Evolutionary conservation across 2,329 filamentous ascomycete species (phyloP).

Genomic region (Ceratocystis huliohia): DNA sequence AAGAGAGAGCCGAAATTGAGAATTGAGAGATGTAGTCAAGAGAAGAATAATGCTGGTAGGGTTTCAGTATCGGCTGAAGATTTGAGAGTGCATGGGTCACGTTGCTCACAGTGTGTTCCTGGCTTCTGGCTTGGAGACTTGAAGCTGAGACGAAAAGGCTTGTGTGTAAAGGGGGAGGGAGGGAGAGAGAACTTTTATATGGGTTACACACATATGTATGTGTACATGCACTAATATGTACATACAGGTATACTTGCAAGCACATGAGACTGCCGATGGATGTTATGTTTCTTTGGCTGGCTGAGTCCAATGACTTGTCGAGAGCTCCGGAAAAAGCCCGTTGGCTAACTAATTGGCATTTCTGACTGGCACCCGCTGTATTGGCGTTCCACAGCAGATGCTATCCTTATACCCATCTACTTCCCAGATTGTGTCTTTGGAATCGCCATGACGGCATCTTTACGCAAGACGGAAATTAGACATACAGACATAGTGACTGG

Average conservation of each 20-base stretch:
- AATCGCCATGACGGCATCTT: background rate
- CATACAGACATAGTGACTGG: background rate
- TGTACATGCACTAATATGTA: background rate
- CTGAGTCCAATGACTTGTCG: too few species aligned
- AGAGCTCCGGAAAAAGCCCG: too few species aligned
- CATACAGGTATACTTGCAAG: too few species aligned
- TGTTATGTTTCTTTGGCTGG: background rate
- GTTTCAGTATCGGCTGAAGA: conserved; percentile 1
- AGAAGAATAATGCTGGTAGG: background rate
- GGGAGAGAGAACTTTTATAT: background rate
- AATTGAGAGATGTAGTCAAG: background rate
- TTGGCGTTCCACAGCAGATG: too few species aligned
- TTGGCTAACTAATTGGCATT: too few species aligned
- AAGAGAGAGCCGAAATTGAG: background rate
- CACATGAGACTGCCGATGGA: too few species aligned
- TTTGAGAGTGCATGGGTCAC: background rate
- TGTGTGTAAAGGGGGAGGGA: background rate
- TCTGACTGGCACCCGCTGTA: too few species aligned
- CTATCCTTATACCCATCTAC: too few species aligned
- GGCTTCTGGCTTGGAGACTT: background rate
- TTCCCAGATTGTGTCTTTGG: too few species aligned
- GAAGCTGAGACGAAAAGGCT: background rate
- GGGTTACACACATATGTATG: background rate
- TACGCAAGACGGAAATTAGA: background rate
- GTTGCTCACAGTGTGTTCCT: background rate